Percentiles rank a stretch among this genome's conserved stretches.
Evolutionary conservation across 352 stramenopile genomes (phyloP).

Genomic region (Phytophthora citricola): DNA sequence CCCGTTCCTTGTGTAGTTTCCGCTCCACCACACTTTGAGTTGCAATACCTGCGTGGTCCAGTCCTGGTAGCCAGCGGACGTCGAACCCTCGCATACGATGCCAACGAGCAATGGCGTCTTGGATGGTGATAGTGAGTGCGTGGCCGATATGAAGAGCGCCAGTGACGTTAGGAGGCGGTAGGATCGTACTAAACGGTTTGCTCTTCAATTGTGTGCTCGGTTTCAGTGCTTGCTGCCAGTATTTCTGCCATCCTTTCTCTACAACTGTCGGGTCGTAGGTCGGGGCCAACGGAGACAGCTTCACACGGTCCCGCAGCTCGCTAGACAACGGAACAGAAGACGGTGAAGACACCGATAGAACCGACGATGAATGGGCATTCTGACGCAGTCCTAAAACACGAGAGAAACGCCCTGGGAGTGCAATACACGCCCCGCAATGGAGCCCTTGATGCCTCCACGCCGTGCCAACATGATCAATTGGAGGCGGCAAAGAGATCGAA

Average conservation of each 20-base stretch:
- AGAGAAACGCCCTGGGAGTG: slow-evolving; percentile 5
- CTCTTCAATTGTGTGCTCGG: slow-evolving; percentile 27
- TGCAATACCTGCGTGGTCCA: slow-evolving; percentile 99
- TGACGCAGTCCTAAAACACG: background rate
- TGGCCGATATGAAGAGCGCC: slow-evolving; percentile 98
- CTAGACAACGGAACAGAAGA: slow-evolving; percentile 41
- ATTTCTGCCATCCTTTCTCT: slow-evolving; percentile 74
- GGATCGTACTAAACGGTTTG: slow-evolving; percentile 80
- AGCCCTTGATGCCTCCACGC: slow-evolving; percentile 9
- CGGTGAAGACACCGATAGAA: background rate
- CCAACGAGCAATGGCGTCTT: slow-evolving; percentile 97
- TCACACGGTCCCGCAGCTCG: slow-evolving; percentile 62
- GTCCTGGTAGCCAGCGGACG: slow-evolving; percentile 97
- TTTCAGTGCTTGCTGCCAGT: slow-evolving; percentile 67
- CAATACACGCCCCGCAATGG: slow-evolving; percentile 10
- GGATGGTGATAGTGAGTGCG: slow-evolving; percentile 96
- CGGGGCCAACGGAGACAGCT: slow-evolving; percentile 52
- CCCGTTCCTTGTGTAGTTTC: slow-evolving; percentile 96
- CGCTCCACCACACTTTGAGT: slow-evolving; percentile 99
- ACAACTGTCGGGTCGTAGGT: slow-evolving; percentile 72
- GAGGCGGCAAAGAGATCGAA: background rate
- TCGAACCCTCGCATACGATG: slow-evolving; percentile 98
- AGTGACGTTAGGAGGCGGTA: slow-evolving; percentile 98
- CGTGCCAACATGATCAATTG: slow-evolving; percentile 25
- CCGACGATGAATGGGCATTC: slow-evolving; percentile 8